Evolutionary conservation across 169 alveolate genomes (phyloP), one percentile per base, ranked within the genome.

Genomic region (Ichthyophthirius multifiliis): DNA sequence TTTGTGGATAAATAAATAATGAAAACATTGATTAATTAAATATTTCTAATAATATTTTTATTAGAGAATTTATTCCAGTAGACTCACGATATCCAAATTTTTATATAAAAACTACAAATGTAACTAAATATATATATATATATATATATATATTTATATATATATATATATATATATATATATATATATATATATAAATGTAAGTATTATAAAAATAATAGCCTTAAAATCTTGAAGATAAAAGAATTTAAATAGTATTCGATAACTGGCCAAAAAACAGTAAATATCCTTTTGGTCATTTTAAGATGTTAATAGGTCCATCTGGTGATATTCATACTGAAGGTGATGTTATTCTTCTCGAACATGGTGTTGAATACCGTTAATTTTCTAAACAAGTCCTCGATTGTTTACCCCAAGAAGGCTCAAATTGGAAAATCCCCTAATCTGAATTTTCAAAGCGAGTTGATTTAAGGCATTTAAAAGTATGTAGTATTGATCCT

Each of bases 401-500:
- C 65, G 94, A 90, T 43, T 97, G 99, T 46, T 89, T 98, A 75
- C 99, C 99, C 0, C 91, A 95, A 9, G 93, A 90, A 46, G 92
- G 31, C 35, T 88, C 82, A 20, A 86, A 95, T 77, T 97, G 98
- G 98, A 39, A 75, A 75, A 92, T 97, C 43, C 94, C 97, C 0
- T 90, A 92, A 48, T 93, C 89, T 74, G 98, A 96, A 91, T 73
- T 85, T 4, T 12, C 48, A 67, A 37, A 43, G 62, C 86, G 98
- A 80, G 65, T 75, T 75, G 98, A 96, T 85, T 87, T 94, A 81
- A 90, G 98, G 82, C 81, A 94, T 73, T 85, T 92, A 30, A 85
- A 93, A 65, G 97, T 97, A 10, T 98, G 98, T 75, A 95, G 99
- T 32, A 97, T 99, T 31, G 99, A 99, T 85, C 99, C 99, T 3